Conservation (phyloP, 1,139 yeast genomes). For the Diutina sp. region DNA sequence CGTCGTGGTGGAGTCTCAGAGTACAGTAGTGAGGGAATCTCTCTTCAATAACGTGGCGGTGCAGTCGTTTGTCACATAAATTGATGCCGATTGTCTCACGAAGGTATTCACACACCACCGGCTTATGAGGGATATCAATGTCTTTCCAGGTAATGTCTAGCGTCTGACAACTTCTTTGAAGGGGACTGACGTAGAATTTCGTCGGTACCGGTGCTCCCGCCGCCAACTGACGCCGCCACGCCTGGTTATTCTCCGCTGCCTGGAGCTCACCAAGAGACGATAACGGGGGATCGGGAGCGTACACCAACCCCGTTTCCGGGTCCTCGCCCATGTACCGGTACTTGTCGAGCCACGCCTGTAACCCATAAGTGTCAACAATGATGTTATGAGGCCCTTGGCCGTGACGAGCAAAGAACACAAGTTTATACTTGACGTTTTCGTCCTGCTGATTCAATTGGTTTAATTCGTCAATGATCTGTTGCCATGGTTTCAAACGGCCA, state of each 20-base stretch:
- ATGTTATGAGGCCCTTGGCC: conserved; percentile 30
- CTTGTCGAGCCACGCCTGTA: conserved; percentile 15
- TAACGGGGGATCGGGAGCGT: conserved; percentile 62
- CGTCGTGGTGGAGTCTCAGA: conserved; percentile 30
- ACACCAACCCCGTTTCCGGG: conserved; percentile 28
- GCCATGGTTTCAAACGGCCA: conserved; percentile 39
- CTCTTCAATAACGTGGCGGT: conserved; percentile 17
- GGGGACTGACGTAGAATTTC: conserved; percentile 14
- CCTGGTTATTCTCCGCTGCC: conserved; percentile 27
- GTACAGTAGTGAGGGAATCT: conserved; percentile 20
- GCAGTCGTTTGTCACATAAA: conserved; percentile 17
- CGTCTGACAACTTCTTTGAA: conserved; percentile 13
- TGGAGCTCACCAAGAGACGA: conserved; percentile 41
- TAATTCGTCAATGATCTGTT: conserved; percentile 19
- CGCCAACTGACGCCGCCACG: conserved; percentile 10
- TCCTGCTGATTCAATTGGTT: conserved; percentile 21
- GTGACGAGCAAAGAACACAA: conserved; percentile 19
- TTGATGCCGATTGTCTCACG: conserved; percentile 10
- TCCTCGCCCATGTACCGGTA: conserved; percentile 15
- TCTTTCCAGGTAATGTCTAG: conserved; percentile 13
- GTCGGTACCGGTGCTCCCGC: conserved; percentile 7
- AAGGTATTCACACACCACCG: conserved; percentile 6
- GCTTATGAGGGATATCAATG: conserved; percentile 1
- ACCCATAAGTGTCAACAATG: conserved; percentile 11
- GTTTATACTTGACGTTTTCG: conserved; percentile 12